Conservation (phyloP, 768 basidiomycete genomes). For the Russula abietina region DNA sequence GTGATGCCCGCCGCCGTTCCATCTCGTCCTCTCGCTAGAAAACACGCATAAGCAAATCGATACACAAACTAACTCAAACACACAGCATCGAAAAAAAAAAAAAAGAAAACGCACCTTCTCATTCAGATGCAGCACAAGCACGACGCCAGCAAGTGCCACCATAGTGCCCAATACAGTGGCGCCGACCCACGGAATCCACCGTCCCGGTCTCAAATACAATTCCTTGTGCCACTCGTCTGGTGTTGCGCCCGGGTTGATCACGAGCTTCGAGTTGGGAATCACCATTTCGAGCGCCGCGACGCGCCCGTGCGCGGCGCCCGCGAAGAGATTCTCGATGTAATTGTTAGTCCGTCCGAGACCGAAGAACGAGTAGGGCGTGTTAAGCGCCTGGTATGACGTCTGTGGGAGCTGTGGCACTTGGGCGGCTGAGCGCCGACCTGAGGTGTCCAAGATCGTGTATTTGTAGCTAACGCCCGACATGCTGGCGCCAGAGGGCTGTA, state of each 20-base stretch:
- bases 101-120: conserved; percentile 66
- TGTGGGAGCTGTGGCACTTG: conserved; percentile 94
- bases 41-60: neutral
- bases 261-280: conserved; percentile 93
- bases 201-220: conserved; percentile 87
- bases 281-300: conserved; percentile 94
- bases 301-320: conserved; percentile 83
- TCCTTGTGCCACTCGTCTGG: conserved; percentile 75
- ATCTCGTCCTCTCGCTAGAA: conserved; percentile 80
- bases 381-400: conserved; percentile 84
- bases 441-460: conserved; percentile 91
- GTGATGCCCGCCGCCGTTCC: conserved; percentile 78
- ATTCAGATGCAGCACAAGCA: conserved; percentile 80
- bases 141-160: conserved; percentile 68
- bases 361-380: conserved; percentile 91
- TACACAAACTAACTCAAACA: neutral
- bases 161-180: conserved; percentile 74
- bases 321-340: conserved; percentile 97
- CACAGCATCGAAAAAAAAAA: neutral
- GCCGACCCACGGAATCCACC: conserved; percentile 99
- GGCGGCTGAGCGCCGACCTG: conserved; percentile 81
- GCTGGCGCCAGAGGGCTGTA: conserved; percentile 86
- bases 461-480: conserved; percentile 95
- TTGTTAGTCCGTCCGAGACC: conserved; percentile 98
- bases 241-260: conserved; percentile 74